Evolutionary conservation across 805 yeast species (phyloP), one percentile per base, ranked within the genome.

Genomic region (Blastobotrys chiropterorum): DNA sequence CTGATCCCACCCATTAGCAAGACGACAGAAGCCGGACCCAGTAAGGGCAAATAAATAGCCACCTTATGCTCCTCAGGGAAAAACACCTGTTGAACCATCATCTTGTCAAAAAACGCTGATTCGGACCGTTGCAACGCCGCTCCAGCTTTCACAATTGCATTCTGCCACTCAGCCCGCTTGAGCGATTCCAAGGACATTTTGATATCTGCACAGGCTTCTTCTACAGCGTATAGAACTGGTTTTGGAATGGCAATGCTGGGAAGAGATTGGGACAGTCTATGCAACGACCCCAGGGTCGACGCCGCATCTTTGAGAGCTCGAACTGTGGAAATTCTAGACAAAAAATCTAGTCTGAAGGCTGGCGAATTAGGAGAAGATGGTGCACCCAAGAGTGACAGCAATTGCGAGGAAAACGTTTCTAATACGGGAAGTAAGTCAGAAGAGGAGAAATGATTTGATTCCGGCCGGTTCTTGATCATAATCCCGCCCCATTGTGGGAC

Each of bases 1-100:
- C 70, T 49, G 1, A 52, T 45, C 14, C 64, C 54, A 3, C 75
- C 72, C 38, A 67, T 49, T 2, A 66, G 26, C 34, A 72, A 64
- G 19, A 94, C 90, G 21, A 92, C 78, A 1, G 78, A 70, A 38
- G 90, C 72, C 1, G 99, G 99, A 0, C 98, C 98, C 38, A 90
- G 66, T 44, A 92, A 71, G 0, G 99, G 99, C 63, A 89, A 72
- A 59, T 90, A 94, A 1, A 94, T 96, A 0, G 99, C 98, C 62
- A 94, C 75, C 66, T 88, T 90, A 65, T 92, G 99, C 66, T 92
- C 97, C 57, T 86, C 92, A 0, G 99, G 98, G 73, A 90, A 89
- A 67, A 86, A 90, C 51, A 85, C 88, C 64, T 92, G 97, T 62
- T 89, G 95, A 26, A 94, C 88, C 97, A 94, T 92, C 66, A 85